Evolutionary conservation across 495 filamentous ascomycete species (phyloP).

Genomic region (Cenococcum geophilum): DNA sequence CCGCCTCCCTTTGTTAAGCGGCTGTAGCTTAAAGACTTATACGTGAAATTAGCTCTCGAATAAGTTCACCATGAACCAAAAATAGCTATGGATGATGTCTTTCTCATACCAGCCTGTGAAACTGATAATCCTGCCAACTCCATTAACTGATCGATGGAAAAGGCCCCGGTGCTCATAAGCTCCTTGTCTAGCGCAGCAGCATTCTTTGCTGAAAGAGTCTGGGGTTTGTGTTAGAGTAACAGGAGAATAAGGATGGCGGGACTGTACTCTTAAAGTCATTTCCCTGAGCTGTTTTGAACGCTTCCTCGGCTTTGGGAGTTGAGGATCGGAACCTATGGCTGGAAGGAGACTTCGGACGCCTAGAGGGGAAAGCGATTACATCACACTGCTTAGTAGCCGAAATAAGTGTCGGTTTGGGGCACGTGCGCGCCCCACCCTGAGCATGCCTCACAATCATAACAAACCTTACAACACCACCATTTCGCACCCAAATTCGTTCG

Average conservation of each 20-base stretch:
- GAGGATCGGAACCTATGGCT: neutral
- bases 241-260: neutral
- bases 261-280: constrained; percentile 7
- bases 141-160: constrained; percentile 95
- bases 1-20: constrained; percentile 60
- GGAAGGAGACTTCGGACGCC: neutral
- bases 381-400: constrained; percentile 1
- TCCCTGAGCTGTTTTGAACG: neutral
- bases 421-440: too few relatives aligned
- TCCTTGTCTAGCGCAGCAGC: constrained; percentile 86
- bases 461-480: too few relatives aligned
- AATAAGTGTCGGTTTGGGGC: too few relatives aligned
- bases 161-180: constrained; percentile 87
- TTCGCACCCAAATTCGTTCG: too few relatives aligned
- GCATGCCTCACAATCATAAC: too few relatives aligned
- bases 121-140: constrained; percentile 91
- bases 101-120: constrained; percentile 69
- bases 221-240: neutral
- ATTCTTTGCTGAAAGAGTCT: constrained; percentile 84
- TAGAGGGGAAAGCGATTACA: neutral
- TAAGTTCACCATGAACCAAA: neutral
- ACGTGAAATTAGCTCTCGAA: neutral
- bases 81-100: neutral
- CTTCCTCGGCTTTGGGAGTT: neutral
- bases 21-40: constrained; percentile 80